Evolutionary conservation across 208 protist species (phyloP).

Genomic region (Trypanosomatidae sp.): DNA sequence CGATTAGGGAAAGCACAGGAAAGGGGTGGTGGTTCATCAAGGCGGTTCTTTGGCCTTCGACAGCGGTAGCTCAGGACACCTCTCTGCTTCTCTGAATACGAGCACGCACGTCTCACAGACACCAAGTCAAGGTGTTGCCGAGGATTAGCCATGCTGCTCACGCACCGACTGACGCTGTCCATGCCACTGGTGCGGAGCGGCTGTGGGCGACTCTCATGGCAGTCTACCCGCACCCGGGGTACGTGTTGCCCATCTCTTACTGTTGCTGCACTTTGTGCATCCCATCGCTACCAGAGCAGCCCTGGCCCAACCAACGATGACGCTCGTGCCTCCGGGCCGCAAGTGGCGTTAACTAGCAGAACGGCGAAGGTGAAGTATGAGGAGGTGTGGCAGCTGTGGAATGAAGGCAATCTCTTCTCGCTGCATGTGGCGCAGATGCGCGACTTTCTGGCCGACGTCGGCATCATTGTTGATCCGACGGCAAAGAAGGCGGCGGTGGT

Average conservation of each 20-base stretch:
- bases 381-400: slow-evolving; percentile 87
- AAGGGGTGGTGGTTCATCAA: neutral
- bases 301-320: neutral
- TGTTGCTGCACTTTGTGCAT: neutral
- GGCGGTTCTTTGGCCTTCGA: neutral
- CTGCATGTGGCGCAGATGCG: slow-evolving; percentile 80
- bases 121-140: neutral
- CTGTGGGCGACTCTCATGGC: neutral
- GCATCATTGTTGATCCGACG: slow-evolving; percentile 21
- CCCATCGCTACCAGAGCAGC: slow-evolving; percentile 18
- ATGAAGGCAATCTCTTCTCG: slow-evolving; percentile 92
- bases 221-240: neutral
- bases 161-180: neutral
- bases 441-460: slow-evolving; percentile 55
- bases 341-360: slow-evolving; percentile 2
- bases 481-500: slow-evolving; percentile 82
- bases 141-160: neutral
- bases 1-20: neutral
- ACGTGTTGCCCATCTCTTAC: neutral
- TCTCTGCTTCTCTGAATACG: neutral
- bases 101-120: neutral
- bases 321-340: neutral
- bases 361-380: slow-evolving; percentile 41
- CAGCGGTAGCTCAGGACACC: neutral
- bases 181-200: neutral